Evolutionary conservation across 1,139 yeast genomes (phyloP).

Genomic region (Nakaseomyces uthaithaninus): DNA sequence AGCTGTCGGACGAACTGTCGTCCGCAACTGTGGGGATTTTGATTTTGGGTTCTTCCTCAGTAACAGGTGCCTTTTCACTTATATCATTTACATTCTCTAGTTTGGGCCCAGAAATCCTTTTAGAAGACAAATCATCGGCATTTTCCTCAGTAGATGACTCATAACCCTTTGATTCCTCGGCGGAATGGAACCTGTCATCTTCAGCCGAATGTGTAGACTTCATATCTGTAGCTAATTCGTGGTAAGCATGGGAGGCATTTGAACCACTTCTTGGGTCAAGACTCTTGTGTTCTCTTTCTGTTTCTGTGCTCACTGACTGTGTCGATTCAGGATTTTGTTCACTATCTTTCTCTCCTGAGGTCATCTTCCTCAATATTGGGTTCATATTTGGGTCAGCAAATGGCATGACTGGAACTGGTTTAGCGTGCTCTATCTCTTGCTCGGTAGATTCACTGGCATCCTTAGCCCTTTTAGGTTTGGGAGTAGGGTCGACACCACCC

Average conservation of each 20-base stretch:
- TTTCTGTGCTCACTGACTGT: not conserved
- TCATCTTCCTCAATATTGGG: conserved; percentile 19
- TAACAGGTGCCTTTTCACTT: not conserved
- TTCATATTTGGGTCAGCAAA: conserved; percentile 35
- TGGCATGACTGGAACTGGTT: conserved; percentile 47
- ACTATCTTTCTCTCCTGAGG: not conserved
- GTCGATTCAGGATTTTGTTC: conserved; percentile 12
- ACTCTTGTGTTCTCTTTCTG: not conserved
- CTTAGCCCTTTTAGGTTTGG: conserved; percentile 8
- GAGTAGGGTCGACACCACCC: conserved; percentile 27
- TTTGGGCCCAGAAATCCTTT: conserved; percentile 2
- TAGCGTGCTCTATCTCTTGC: conserved; percentile 23
- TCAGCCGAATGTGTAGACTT: conserved; percentile 9
- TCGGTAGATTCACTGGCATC: conserved; percentile 18
- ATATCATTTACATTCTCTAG: conserved; percentile 4
- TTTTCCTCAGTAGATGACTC: conserved; percentile 43
- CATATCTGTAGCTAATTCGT: not conserved
- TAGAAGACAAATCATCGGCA: conserved; percentile 26
- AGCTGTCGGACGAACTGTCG: not conserved
- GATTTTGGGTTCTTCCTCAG: not conserved
- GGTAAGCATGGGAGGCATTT: not conserved
- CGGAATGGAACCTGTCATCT: conserved; percentile 10
- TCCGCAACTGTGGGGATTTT: not conserved
- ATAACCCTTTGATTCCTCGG: conserved; percentile 37
- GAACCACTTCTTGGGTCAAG: not conserved